Conservation (phyloP, 306 rosid genomes). For the Rosa chinensis region DNA sequence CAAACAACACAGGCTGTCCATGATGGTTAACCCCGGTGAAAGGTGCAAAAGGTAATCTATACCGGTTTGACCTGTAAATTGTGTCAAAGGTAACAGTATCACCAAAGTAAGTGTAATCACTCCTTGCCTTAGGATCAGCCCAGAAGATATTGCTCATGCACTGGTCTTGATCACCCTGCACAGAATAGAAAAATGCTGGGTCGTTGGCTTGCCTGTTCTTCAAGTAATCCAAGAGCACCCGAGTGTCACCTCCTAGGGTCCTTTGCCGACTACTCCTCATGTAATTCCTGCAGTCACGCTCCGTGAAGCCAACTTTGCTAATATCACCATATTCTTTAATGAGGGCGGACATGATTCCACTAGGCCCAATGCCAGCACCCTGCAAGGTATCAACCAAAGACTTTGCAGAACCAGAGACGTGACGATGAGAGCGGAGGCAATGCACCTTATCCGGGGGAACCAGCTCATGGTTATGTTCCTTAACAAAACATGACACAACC, state of each 20-base stretch:
- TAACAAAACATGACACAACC: slow-evolving; percentile 35
- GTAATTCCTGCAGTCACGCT: slow-evolving; percentile 43
- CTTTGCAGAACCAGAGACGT: slow-evolving; percentile 35
- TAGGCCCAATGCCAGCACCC: slow-evolving; percentile 42
- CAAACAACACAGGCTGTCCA: slow-evolving; percentile 38
- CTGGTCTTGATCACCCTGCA: slow-evolving; percentile 39
- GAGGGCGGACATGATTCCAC: slow-evolving; percentile 45
- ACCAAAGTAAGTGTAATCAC: slow-evolving; percentile 36
- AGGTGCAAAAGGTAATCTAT: slow-evolving; percentile 39
- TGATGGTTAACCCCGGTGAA: slow-evolving; percentile 43
- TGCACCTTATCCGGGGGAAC: slow-evolving; percentile 42
- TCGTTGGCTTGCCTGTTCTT: slow-evolving; percentile 31
- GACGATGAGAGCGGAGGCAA: slow-evolving; percentile 37
- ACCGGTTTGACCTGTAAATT: slow-evolving; percentile 38
- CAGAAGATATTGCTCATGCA: slow-evolving; percentile 37
- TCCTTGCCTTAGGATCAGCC: slow-evolving; percentile 37
- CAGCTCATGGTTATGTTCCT: slow-evolving; percentile 40
- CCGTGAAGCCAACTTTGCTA: slow-evolving; percentile 35
- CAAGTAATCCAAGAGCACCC: slow-evolving; percentile 34
- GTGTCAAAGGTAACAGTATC: slow-evolving; percentile 41
- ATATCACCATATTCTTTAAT: slow-evolving; percentile 38
- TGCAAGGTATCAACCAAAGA: slow-evolving; percentile 39
- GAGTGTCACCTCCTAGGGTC: slow-evolving; percentile 40
- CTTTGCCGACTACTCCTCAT: slow-evolving; percentile 37
- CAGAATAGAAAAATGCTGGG: slow-evolving; percentile 32